phyloP scores from a whole-genome alignment of 306 rosid species.

The Bauhinia variegata region DNA sequence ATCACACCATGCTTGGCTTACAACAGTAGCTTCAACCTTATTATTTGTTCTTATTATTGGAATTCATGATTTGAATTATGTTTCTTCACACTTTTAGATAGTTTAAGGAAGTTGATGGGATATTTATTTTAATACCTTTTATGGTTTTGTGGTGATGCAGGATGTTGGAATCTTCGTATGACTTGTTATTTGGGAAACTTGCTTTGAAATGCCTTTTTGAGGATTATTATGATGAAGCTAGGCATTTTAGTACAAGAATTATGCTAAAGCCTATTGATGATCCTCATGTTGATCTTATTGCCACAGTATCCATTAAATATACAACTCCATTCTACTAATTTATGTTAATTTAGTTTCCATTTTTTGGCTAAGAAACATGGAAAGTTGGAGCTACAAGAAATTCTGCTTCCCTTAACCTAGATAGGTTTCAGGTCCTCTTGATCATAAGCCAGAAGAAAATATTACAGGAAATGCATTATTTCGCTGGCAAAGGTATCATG shows the following conservation, averaged over 20 bases:
- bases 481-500: conserved; percentile 91
- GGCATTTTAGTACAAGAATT: conserved; percentile 69
- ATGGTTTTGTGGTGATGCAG: conserved; percentile 52
- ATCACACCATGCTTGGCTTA: no score
- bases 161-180: conserved; percentile 88
- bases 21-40: not conserved
- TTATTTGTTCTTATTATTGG: not conserved
- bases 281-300: conserved; percentile 91
- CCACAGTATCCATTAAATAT: conserved; percentile 63
- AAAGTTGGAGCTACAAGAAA: conserved; percentile 15
- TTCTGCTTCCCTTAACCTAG: conserved; percentile 41
- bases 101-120: not conserved
- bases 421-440: conserved; percentile 93
- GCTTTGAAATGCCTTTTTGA: conserved; percentile 79
- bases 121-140: not conserved
- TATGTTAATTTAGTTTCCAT: not conserved
- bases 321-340: not conserved
- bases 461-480: conserved; percentile 74
- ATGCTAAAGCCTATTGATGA: conserved; percentile 97
- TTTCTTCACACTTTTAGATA: not conserved
- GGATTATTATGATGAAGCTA: conserved; percentile 76
- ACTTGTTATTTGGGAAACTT: conserved; percentile 81
- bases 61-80: not conserved
- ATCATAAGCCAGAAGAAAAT: conserved; percentile 63
- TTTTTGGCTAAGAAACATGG: not conserved